These are phyloP conservation scores for Cenchrus fungigraminus DNA, from an alignment of 176 grass and related monocot species.

Conservation along the genomic window DNA sequence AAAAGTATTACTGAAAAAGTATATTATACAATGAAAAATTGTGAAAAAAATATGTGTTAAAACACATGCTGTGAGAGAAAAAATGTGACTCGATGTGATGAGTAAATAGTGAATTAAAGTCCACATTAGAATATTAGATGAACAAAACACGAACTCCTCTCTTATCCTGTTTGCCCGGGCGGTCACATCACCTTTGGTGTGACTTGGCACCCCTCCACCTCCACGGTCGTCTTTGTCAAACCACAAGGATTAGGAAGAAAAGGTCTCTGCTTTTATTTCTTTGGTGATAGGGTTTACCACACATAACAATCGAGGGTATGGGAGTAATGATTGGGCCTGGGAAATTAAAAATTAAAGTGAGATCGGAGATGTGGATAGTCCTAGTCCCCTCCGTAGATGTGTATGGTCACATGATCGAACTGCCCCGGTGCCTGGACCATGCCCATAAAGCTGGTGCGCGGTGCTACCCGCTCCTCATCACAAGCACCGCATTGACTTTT, in stretches of 20 bases:
- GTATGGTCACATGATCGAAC: conserved; percentile 24
- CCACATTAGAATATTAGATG: no score
- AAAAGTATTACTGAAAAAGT: no score
- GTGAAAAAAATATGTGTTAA: no score
- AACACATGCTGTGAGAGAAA: no score
- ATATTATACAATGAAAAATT: no score
- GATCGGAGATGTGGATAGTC: background rate
- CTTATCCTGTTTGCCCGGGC: background rate
- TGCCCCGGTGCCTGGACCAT: background rate
- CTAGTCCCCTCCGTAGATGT: no score
- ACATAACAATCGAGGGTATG: background rate
- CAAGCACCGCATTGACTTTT: conserved; percentile 26
- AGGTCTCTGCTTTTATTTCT: background rate
- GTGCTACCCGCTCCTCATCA: background rate
- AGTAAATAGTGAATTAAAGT: no score
- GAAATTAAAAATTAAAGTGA: background rate
- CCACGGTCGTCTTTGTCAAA: background rate
- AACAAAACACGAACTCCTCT: background rate
- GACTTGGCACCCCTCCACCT: background rate
- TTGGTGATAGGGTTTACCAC: background rate
- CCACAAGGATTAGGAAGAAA: background rate
- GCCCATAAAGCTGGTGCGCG: background rate
- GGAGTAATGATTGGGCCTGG: background rate
- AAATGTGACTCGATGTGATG: no score
- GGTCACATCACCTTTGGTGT: background rate